Base-by-base conservation (phyloP, 176 grass and related monocot genomes). In the Echinochloa phyllopogon region DNA sequence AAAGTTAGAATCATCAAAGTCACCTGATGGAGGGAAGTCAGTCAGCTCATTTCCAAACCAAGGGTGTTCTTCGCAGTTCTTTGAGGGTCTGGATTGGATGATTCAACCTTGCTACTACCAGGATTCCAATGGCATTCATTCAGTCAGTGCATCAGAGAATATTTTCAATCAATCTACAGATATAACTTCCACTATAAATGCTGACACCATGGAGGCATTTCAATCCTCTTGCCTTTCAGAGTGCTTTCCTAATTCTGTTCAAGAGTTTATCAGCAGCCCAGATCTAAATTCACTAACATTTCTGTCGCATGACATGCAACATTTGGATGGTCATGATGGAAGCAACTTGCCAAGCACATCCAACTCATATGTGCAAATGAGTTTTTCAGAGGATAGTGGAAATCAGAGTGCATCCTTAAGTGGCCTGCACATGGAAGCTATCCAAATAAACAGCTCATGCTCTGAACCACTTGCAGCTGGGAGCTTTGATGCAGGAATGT, bases 11-110 rank as follows among this genome's bases (percentile, higher is more conserved):
- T 45, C 90, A 75, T 84, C 80, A 42, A 87, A 86, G 65, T 86
- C 90, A 75, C 76, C 82, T 64, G 93, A 90, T 68, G 91, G 50
- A 38, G 84, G 83, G 24, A 84, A 82, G 71, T 80, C 86, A 20
- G 74, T 82, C 40, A 86, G 82, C 38, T 92, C 84, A 39, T 70
- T 84, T 38, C 90, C 71, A 37, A 87, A 86, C 69, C 90, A 92
- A 80, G 88, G 83, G 18, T 84, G 69, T 65, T 81, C 80, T 43
- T 24, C 90, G 0, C 90, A 86, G 75, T 72, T 90, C 59, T 68
- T 95, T 23, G 87, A 95, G 73, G 79, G 88, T 73, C 62, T 86
- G 59, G 88, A 99, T 79, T 99, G 93, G 93, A 87, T 92, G 83
- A 86, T 90, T 53, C 96, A 92, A 64, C 84, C 89, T 81, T 85